These are phyloP conservation scores for Yamadazyma sp. DNA, from an alignment of 805 yeast species.

Conservation along the genomic window DNA sequence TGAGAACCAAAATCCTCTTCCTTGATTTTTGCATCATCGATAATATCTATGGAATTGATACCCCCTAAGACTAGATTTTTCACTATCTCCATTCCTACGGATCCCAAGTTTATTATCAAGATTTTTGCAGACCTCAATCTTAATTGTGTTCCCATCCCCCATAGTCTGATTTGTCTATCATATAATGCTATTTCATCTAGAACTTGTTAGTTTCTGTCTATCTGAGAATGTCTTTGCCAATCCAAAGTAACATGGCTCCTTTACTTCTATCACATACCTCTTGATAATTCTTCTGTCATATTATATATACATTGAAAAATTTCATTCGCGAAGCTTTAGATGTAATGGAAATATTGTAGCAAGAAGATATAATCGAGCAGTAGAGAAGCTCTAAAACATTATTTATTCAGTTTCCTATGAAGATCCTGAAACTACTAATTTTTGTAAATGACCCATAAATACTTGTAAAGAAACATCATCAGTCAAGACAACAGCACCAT, in stretches of 20 bases:
- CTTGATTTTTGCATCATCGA: conserved; percentile 53
- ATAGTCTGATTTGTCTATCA: conserved; percentile 89
- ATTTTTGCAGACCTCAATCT: conserved; percentile 70
- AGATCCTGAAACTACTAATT: conserved; percentile 24
- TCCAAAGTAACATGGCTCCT: background rate
- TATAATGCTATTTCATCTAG: conserved; percentile 84
- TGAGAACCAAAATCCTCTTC: conserved; percentile 71
- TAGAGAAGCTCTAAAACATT: no score
- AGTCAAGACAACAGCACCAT: conserved; percentile 42
- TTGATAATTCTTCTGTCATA: conserved; percentile 10
- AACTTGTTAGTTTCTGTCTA: conserved; percentile 8
- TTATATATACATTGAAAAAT: background rate
- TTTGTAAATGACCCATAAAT: conserved; percentile 53
- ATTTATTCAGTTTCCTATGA: conserved; percentile 6
- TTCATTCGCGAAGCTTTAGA: background rate
- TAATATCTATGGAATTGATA: conserved; percentile 68
- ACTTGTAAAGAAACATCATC: conserved; percentile 59
- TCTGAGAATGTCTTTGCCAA: background rate
- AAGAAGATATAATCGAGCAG: background rate
- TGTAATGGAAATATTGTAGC: background rate
- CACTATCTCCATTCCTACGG: conserved; percentile 75
- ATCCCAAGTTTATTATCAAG: conserved; percentile 68
- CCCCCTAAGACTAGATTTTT: conserved; percentile 90
- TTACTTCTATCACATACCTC: conserved; percentile 13
- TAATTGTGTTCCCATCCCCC: conserved; percentile 94